phyloP scores from a whole-genome alignment of 352 stramenopile genomes.

The Pythium myriotylum region DNA sequence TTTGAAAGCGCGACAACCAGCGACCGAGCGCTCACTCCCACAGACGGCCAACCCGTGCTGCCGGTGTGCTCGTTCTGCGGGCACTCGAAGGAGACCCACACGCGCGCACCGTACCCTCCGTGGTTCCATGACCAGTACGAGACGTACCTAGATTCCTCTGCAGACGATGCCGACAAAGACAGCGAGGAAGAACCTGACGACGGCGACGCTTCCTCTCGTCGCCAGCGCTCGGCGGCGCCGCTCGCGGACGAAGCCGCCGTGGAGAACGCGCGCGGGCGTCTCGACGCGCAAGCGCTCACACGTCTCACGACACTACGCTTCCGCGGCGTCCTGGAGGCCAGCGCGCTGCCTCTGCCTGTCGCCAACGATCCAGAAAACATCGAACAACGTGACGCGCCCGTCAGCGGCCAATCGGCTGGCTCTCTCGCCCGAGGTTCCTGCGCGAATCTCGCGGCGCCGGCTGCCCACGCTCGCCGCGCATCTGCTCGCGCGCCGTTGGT shows the following conservation, averaged over 20 bases:
- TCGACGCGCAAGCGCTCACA: conserved; percentile 13
- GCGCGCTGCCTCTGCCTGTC: neutral
- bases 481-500: too few relatives aligned
- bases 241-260: conserved; percentile 16
- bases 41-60: too few relatives aligned
- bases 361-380: neutral
- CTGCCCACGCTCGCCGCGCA: neutral
- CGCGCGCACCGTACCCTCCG: conserved; percentile 48
- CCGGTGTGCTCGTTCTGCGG: conserved; percentile 50
- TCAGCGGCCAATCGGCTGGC: too few relatives aligned
- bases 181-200: conserved; percentile 6
- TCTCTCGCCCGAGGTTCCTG: conserved; percentile 15
- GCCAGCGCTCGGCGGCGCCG: neutral
- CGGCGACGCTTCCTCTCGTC: neutral
- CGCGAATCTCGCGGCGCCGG: conserved; percentile 18
- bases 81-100: conserved; percentile 36
- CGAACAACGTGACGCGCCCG: neutral
- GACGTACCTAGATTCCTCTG: conserved; percentile 35
- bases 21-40: neutral
- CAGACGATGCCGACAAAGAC: conserved; percentile 1
- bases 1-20: conserved; percentile 36
- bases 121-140: conserved; percentile 79
- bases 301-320: conserved; percentile 17
- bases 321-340: neutral
- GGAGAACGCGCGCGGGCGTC: conserved; percentile 24